Base-by-base conservation (phyloP, 139 green algal species). In the Bryopsis sp. region DNA sequence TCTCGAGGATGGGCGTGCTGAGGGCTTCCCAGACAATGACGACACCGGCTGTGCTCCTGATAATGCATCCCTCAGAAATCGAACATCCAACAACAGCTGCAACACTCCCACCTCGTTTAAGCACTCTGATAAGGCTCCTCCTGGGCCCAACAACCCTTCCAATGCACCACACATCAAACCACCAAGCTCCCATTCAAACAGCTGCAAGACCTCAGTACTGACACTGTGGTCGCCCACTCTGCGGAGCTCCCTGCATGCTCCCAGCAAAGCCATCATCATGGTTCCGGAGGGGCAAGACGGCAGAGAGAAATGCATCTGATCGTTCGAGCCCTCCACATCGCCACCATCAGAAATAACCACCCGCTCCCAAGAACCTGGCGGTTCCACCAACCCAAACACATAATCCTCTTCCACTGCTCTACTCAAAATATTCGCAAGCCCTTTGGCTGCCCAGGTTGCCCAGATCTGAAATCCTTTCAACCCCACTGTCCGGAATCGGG, bases 21-120 rank as follows among this genome's bases (percentile, higher is more conserved):
- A 33, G 8, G 8, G 1, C 19, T 29, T 47, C 37, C 29, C 54
- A 11, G 47, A 1, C 66, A 47, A n/a, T 26, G 26, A 2, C 24
- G 15, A 6, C 33, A 82, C 50, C 0, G 85, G 85, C 58, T 72
- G 37, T 1, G 80, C 84, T 15, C 82, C 85, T 2, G 79, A 79
- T 1, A 97, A 82, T 2, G 90, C 77, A 57, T 90, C 79, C 2
- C 67, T 37, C 37, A 95, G 31, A 66, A 96, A 85, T 7, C 85
- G 83, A 26, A 88, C 68, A 61, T 97, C 92, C 39, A 97, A 82
- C 19, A 96, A 72, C 62, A 97, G 84, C 85, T 97, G 92, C 58
- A 98, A 82, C 2, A 92, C 71, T 29, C 88, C 92, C 70, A 90
- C 89, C 75, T 97, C 90, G 4, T 60, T 82, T 15, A 94, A 81